Evolutionary conservation across 768 basidiomycete species (phyloP), one percentile per base, ranked within the genome.

Genomic region (Lactarius sanguifluus): DNA sequence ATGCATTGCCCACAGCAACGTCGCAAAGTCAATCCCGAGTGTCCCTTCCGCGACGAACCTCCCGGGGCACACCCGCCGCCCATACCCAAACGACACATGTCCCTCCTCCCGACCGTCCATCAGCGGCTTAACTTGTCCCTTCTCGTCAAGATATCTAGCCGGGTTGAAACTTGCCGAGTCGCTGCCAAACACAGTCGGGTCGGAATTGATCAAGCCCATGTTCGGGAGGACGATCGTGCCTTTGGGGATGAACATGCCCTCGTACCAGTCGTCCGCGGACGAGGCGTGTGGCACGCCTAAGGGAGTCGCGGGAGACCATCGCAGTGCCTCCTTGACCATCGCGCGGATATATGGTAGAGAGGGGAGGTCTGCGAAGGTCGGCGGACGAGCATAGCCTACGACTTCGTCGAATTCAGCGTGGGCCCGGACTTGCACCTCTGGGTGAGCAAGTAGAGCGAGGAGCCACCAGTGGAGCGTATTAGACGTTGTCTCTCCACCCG

Each of bases 291-390:
- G 23, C 13, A 47, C 13, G 36, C 66, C 66, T 2, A 45, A 50
- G 25, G 69, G 69, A 2, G 64, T 2, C 40, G 58, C 38, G 52
- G 38, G 57, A 2, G 56, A 56, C 62, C 30, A 50, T 23, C 47
- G 47, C 1, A 50, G 23, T 5, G 23, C 23, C 23, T 50, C 47
- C 23, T 50, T 50, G 23, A 50, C 47, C 47, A 50, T 50, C 23
- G 47, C 47, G 13, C 47, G 47, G 47, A 50, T 50, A 50, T 50
- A 50, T 1, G 47, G 47, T 12, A 50, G 47, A 13, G 47, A 50
- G 23, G 47, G 47, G 23, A 50, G 23, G 47, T 50, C 47, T 0
- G 47, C 47, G 47, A 50, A 50, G 5, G 23, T 50, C 5, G 47
- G 47, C 2, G 47, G 47, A 50, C 47, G n/a, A n/a, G 47, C 47